phyloP scores from a whole-genome alignment of 108 stramenopile genomes.

The Stephanodiscus minutulus region DNA sequence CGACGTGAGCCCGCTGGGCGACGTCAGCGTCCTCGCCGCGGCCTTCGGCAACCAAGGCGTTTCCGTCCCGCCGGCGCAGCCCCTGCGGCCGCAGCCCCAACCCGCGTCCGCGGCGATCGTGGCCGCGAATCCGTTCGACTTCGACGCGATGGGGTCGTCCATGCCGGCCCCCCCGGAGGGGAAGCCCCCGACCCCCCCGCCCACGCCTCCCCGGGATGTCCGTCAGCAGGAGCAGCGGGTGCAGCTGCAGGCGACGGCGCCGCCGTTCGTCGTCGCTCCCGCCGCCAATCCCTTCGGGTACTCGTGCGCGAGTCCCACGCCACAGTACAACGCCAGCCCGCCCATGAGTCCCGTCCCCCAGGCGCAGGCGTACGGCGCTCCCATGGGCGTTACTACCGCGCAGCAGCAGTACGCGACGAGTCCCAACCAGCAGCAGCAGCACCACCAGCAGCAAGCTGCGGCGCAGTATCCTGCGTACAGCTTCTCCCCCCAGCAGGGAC shows the following conservation, averaged over 20 bases:
- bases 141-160: constrained; percentile 5
- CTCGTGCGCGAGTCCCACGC: not conserved
- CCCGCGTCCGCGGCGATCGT: not conserved
- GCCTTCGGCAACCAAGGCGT: not conserved
- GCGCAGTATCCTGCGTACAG: not conserved
- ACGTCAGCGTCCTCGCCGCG: constrained; percentile 6
- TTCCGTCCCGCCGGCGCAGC: not conserved
- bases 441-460: not conserved
- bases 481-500: constrained; percentile 1
- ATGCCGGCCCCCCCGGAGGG: constrained; percentile 9
- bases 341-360: constrained; percentile 4
- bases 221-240: constrained; percentile 2
- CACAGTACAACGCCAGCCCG: not conserved
- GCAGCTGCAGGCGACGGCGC: not conserved
- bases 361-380: not conserved
- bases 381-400: too few relatives aligned
- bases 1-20: constrained; percentile 27
- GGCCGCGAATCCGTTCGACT: constrained; percentile 27
- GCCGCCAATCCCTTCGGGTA: constrained; percentile 1
- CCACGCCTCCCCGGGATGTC: constrained; percentile 6
- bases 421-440: not conserved
- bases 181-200: constrained; percentile 14
- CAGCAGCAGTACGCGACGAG: constrained; percentile 8
- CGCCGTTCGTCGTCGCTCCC: constrained; percentile 14
- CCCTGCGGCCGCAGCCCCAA: constrained; percentile 1